These are phyloP conservation scores for grape (Vitis vinifera) DNA, from an alignment of 164 flowering plant genomes.

Conservation along the genomic window DNA sequence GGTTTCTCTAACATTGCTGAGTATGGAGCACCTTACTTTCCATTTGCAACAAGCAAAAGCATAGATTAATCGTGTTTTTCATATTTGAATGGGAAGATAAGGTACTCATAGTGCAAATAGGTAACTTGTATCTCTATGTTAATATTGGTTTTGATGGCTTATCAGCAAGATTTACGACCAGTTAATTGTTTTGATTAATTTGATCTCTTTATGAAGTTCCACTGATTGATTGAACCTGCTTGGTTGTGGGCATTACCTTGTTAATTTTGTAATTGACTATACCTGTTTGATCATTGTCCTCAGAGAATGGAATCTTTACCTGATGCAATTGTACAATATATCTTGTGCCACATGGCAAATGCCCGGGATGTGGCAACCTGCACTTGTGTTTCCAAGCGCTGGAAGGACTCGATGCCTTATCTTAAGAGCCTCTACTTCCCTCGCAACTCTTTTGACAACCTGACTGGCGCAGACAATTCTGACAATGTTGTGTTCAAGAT, in stretches of 20 bases:
- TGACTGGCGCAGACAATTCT: constrained; percentile 21
- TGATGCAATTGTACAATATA: constrained; percentile 68
- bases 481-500: constrained; percentile 45
- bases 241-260: neutral
- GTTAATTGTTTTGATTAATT: no score
- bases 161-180: no score
- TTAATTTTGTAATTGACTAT: constrained; percentile 7
- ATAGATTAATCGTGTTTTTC: no score
- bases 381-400: constrained; percentile 71
- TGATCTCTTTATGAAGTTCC: no score
- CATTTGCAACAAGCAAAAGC: no score
- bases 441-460: constrained; percentile 61
- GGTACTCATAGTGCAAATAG: no score
- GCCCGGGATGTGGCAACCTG: constrained; percentile 71
- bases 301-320: constrained; percentile 70
- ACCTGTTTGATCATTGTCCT: constrained; percentile 31
- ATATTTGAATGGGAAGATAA: no score
- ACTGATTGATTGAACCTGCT: no score
- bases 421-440: constrained; percentile 65
- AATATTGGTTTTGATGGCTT: no score
- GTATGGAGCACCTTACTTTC: no score
- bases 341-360: constrained; percentile 56
- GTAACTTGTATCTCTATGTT: no score
- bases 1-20: no score
- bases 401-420: constrained; percentile 66